Base-by-base conservation (phyloP, 495 filamentous ascomycete genomes). In the Melanomma pulvis-pyrius region DNA sequence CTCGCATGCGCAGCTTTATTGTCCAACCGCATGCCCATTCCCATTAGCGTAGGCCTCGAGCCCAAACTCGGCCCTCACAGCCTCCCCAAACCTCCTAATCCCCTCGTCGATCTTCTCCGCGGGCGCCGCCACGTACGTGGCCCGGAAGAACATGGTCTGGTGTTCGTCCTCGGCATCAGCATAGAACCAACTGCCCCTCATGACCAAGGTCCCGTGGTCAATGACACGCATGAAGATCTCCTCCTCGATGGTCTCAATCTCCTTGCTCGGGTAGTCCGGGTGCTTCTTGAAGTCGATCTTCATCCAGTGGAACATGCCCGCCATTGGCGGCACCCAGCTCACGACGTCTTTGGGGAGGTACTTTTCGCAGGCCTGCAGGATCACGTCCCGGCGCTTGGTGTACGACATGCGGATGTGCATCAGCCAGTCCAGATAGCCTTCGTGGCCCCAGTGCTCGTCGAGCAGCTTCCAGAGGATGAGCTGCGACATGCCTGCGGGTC, bases 241-340 rank as follows among this genome's bases (percentile, higher is more conserved):
- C 56, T 96, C 89, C 76, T 98, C 94, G 29, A 98, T 88, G 13
- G 84, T 83, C 21, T 86, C 76, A 66, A 90, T 87, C n/a, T 75
- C 81, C 21, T 77, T 74, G 1, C 81, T 79, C 9, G 59, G 65
- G 34, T 68, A 75, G 28, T 78, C 63, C 0, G 92, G 93, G 77
- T 97, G 92, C 61, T 86, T 85, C 28, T 77, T 80, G 78, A 86
- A 88, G 72, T 94, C 84, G 19, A 98, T 79, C 59, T 87, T 81
- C 36, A 98, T 80, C 94, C 94, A 97, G 73, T 91, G 88, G 36
- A 98, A 98, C 94, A 98, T 98, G 73, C 94, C 94, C n/a, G 94
- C 93, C 36, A 83, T 82, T 1, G 94, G 93, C 7, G 90, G 80
- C 36, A 77, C 83, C 96, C 94, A 98, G 77, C 85, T 89, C 13